phyloP scores from a whole-genome alignment of 805 yeast species.

The Blastobotrys chiropterorum region DNA sequence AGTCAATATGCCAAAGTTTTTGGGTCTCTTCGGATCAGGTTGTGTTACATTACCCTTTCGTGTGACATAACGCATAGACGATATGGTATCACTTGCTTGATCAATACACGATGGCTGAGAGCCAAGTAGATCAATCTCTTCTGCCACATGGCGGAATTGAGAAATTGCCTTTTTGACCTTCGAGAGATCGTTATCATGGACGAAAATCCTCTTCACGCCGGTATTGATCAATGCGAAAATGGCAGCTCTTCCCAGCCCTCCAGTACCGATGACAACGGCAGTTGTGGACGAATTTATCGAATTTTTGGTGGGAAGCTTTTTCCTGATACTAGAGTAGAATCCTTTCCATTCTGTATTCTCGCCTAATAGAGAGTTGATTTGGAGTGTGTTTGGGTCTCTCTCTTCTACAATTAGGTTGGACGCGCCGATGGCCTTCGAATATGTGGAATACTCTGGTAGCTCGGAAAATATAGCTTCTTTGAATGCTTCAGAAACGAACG shows the following conservation, averaged over 20 bases:
- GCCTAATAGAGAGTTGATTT: slow-evolving; percentile 2
- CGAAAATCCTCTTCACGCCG: slow-evolving; percentile 4
- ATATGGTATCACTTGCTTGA: slow-evolving; percentile 5
- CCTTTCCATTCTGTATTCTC: slow-evolving; percentile 13
- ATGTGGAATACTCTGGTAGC: neutral
- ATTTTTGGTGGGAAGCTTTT: slow-evolving; percentile 4
- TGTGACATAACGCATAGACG: slow-evolving; percentile 8
- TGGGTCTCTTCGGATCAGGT: slow-evolving; percentile 9
- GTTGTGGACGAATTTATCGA: slow-evolving; percentile 7
- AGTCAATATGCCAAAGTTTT: slow-evolving; percentile 9
- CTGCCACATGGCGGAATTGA: neutral
- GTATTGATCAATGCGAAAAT: slow-evolving; percentile 6
- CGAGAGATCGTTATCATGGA: slow-evolving; percentile 3
- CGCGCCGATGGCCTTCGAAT: slow-evolving; percentile 8
- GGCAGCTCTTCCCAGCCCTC: slow-evolving; percentile 4
- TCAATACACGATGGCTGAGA: neutral
- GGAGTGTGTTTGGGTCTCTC: slow-evolving; percentile 6
- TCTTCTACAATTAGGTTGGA: slow-evolving; percentile 5
- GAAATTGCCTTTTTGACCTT: slow-evolving; percentile 1
- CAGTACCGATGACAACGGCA: slow-evolving; percentile 9
- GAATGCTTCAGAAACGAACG: slow-evolving; percentile 1
- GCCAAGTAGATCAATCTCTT: neutral
- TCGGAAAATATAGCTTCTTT: neutral
- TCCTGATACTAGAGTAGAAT: slow-evolving; percentile 1
- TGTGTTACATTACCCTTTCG: slow-evolving; percentile 1